Conservation (phyloP, 2,329 filamentous ascomycete genomes). For the Ilyonectria destructans region DNA sequence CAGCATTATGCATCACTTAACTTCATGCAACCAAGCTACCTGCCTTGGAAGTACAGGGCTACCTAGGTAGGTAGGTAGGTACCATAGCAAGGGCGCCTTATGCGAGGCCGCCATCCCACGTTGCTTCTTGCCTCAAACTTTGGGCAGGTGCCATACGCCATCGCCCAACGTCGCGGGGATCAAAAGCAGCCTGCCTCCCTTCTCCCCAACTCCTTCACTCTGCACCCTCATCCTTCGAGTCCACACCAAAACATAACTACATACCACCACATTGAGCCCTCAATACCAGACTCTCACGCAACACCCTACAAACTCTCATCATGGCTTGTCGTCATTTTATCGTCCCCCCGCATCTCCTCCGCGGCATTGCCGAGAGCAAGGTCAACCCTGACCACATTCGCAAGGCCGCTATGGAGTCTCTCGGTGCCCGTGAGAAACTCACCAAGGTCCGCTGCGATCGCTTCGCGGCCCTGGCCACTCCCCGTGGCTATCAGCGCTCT, state of each 20-base stretch:
- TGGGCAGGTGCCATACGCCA: constrained; percentile 19
- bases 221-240: neutral
- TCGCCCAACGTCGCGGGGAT: constrained; percentile 17
- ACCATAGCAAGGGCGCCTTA: neutral
- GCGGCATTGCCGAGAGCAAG: constrained; percentile 59
- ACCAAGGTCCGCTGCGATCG: constrained; percentile 53
- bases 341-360: constrained; percentile 64
- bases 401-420: constrained; percentile 54
- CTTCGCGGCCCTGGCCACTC: constrained; percentile 54
- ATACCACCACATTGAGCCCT: neutral
- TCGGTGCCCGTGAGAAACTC: constrained; percentile 54
- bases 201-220: neutral
- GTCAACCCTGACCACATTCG: constrained; percentile 57
- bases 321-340: constrained; percentile 56
- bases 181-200: constrained; percentile 13
- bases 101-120: neutral
- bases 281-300: neutral
- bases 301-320: neutral
- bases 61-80: too few species aligned
- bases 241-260: neutral
- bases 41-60: constrained; percentile 2
- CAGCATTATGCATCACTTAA: constrained; percentile 25
- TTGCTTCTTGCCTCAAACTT: constrained; percentile 25
- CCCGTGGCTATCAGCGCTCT: constrained; percentile 49
- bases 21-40: constrained; percentile 22